These are phyloP conservation scores for Cutaneotrichosporon daszewskae DNA, from an alignment of 1,284 basidiomycete genomes.

Conservation along the genomic window DNA sequence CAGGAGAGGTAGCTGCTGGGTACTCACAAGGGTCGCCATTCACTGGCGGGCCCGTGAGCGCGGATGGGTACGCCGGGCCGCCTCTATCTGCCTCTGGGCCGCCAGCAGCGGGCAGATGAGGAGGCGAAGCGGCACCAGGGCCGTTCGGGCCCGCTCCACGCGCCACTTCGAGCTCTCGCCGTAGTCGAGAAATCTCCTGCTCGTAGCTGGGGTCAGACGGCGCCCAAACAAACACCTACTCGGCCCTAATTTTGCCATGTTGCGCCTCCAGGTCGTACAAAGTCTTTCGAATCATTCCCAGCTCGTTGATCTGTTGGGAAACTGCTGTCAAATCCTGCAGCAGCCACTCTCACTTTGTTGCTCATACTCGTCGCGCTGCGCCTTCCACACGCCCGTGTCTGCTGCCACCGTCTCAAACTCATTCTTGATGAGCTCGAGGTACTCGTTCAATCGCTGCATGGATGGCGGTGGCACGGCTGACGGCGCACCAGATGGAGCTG, in stretches of 20 bases:
- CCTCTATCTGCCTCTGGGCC: conserved; percentile 11
- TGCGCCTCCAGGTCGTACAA: conserved; percentile 71
- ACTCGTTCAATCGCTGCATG: conserved; percentile 60
- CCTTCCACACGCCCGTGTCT: conserved; percentile 64
- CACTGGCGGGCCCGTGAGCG: conserved; percentile 25
- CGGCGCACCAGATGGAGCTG: conserved; percentile 26
- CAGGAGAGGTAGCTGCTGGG: too few species aligned
- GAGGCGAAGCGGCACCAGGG: conserved; percentile 8
- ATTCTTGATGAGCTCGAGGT: conserved; percentile 73
- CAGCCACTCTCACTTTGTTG: conserved; percentile 60
- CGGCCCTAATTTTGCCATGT: conserved; percentile 63
- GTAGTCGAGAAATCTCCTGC: conserved; percentile 63
- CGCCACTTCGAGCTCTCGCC: conserved; percentile 56
- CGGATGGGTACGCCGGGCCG: too few species aligned
- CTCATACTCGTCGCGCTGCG: conserved; percentile 85
- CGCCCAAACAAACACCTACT: conserved; percentile 43
- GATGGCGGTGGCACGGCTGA: conserved; percentile 18
- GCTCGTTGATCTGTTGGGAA: conserved; percentile 62
- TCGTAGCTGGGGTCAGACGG: conserved; percentile 53
- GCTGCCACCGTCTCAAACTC: conserved; percentile 76
- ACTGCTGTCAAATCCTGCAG: conserved; percentile 49
- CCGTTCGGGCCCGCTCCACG: conserved; percentile 1
- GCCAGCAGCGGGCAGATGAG: conserved; percentile 24
- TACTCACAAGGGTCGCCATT: conserved; percentile 34
- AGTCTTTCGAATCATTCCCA: conserved; percentile 65